phyloP scores from a whole-genome alignment of 306 rosid genomes.

The Lupinus albus region DNA sequence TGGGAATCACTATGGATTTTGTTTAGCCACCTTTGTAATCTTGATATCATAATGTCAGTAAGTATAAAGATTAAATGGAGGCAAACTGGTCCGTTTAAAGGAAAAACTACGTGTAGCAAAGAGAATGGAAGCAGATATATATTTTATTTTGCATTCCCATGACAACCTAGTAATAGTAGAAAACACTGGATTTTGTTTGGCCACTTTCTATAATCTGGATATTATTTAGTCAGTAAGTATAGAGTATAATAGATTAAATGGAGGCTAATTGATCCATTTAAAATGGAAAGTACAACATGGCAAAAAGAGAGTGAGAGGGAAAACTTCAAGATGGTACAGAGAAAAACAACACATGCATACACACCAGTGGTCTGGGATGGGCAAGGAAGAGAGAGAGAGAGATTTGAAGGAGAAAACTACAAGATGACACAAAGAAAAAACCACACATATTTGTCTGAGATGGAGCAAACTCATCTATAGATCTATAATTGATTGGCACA shows the following conservation, averaged over 20 bases:
- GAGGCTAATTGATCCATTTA: constrained; percentile 23
- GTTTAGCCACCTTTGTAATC: constrained; percentile 27
- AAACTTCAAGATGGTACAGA: background rate
- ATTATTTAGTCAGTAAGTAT: background rate
- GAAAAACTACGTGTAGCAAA: constrained; percentile 24
- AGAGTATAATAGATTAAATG: background rate
- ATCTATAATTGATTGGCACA: background rate
- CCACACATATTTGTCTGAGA: background rate
- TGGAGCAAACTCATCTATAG: background rate
- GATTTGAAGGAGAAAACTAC: background rate
- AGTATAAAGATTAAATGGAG: constrained; percentile 10
- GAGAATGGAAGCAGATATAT: background rate
- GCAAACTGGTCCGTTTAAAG: constrained; percentile 17
- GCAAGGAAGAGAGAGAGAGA: too few relatives aligned
- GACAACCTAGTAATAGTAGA: constrained; percentile 23
- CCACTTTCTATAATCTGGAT: constrained; percentile 25
- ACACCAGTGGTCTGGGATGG: too few relatives aligned
- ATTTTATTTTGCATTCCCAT: constrained; percentile 28
- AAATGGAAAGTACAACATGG: constrained; percentile 13
- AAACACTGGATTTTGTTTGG: constrained; percentile 13
- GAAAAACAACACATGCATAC: too few relatives aligned
- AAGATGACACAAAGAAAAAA: background rate
- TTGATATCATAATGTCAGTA: constrained; percentile 26
- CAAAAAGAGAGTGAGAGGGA: background rate
- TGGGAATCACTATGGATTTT: constrained; percentile 10